Evolutionary conservation across 805 yeast genomes (phyloP), one percentile per base, ranked within the genome.

Genomic region (Sugiyamaella americana): DNA sequence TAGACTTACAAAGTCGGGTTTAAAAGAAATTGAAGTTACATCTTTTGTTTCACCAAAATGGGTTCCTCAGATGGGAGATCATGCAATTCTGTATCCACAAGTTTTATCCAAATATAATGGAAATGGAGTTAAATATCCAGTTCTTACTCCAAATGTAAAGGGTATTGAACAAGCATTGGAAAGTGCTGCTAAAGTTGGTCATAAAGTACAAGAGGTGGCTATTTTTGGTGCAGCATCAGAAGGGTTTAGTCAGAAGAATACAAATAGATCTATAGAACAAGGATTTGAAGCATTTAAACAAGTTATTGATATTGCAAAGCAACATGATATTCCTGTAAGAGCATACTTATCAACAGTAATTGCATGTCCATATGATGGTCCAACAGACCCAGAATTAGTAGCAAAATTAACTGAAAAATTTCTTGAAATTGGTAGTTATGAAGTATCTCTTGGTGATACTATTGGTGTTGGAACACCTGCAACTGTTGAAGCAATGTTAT

Each of bases 11-110:
- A 16, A 41, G 2, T 41, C 58, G n/a, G 64, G 65, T 6, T 37
- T 62, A 16, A 41, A 41, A 37, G 50, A 40, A 11, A 53, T 62
- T 17, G 66, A 62, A 43, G 55, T 51, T 3, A 59, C 66, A 4
- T 52, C 66, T 1, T 62, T 62, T 50, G 66, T 62, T 13, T 60
- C 66, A 8, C 66, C 66, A 10, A 62, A 61, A 43, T 62, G 66
- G 66, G 65, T 62, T 5, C 66, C 66, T 18, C 65, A 61, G 42
- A 61, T 62, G 66, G 61, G 57, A 5, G 66, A 62, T 41, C 52
- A 59, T 17, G 42, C 47, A 18, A 49, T 51, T n/a, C 44, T 62
- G 3, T 46, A 43, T 18, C 49, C 50, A 4, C 17, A 29, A 23
- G 52, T 54, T 11, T 26, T 53, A 43, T 19, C 22, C 24, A 48